Evolutionary conservation across 441 rosid genomes (phyloP).

Genomic region (Hypseocharis bilobata): DNA sequence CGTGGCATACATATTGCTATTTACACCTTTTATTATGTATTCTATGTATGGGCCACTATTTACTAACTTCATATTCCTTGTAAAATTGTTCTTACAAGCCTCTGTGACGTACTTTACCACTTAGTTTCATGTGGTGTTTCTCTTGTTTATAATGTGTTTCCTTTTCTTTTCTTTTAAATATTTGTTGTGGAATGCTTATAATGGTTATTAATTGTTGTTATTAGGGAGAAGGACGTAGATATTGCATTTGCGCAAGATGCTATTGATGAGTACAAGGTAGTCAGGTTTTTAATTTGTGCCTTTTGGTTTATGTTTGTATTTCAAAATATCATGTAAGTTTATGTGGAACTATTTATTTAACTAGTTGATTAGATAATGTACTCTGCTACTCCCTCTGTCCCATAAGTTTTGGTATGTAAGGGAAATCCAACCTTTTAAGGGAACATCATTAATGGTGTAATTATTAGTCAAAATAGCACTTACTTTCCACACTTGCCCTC

Average conservation of each 20-base stretch:
- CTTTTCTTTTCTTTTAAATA: background rate
- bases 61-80: background rate
- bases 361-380: background rate
- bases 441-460: too few relatives aligned
- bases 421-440: too few relatives aligned
- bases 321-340: background rate
- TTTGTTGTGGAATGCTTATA: constrained; percentile 1
- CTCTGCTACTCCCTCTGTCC: background rate
- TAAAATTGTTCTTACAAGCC: background rate
- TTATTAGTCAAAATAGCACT: too few relatives aligned
- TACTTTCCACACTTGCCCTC: too few relatives aligned
- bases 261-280: constrained; percentile 92
- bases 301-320: constrained; percentile 5
- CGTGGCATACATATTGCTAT: background rate
- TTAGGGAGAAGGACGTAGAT: constrained; percentile 92
- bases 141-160: constrained; percentile 12
- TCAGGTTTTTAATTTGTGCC: constrained; percentile 16
- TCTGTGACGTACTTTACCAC: background rate
- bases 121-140: background rate
- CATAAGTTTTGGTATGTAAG: too few relatives aligned
- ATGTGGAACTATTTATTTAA: background rate
- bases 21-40: background rate
- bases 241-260: constrained; percentile 88
- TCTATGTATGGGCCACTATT: background rate
- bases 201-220: constrained; percentile 20